phyloP scores from a whole-genome alignment of 345 rosid genomes.

The Murraya paniculata region DNA sequence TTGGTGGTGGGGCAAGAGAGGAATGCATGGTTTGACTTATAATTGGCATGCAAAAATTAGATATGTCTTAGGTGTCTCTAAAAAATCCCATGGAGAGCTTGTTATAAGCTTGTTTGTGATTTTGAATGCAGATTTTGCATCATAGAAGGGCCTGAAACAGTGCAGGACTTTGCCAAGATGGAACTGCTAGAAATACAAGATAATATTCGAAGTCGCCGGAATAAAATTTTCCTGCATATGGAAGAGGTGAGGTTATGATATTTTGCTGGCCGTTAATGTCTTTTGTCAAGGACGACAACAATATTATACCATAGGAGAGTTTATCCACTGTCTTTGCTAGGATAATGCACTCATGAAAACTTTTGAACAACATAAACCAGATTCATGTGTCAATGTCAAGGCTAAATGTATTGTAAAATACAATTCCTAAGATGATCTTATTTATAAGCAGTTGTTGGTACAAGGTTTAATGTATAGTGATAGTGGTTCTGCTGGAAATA shows the following conservation, averaged over 20 bases:
- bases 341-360: not conserved
- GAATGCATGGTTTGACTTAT: not conserved
- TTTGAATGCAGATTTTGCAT: slow-evolving; percentile 74
- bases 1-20: not conserved
- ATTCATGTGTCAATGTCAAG: not conserved
- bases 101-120: not conserved
- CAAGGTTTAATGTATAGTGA: not conserved
- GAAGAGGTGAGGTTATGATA: slow-evolving; percentile 58
- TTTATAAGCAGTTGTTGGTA: not conserved
- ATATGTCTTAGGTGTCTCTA: not conserved
- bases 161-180: slow-evolving; percentile 89
- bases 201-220: slow-evolving; percentile 84
- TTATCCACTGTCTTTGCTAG: not conserved
- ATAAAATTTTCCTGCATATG: slow-evolving; percentile 96
- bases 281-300: not conserved
- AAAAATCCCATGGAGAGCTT: not conserved
- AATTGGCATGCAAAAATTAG: not conserved
- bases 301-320: not conserved
- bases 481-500: not conserved
- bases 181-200: slow-evolving; percentile 89
- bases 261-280: not conserved
- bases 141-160: slow-evolving; percentile 97
- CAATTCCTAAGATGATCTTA: not conserved
- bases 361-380: not conserved
- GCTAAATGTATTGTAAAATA: not conserved